Evolutionary conservation across 1,139 yeast genomes (phyloP).

Genomic region (Saccharomyces hybrid): DNA sequence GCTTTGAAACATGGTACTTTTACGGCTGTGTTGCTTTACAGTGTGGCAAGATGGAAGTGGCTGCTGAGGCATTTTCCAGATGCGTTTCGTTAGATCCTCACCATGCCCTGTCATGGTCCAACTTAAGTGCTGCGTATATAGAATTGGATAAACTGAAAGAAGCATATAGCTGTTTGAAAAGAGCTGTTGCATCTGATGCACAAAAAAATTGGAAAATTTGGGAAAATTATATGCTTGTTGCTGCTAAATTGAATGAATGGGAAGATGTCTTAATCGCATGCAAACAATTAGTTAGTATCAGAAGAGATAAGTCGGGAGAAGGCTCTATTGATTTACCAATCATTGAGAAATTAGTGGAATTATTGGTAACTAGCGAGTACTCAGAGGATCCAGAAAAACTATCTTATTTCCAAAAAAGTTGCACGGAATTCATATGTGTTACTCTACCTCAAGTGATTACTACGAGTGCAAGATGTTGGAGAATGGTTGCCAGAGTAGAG

Average conservation of each 20-base stretch:
- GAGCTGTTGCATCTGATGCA: slow-evolving; percentile 66
- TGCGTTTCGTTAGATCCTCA: slow-evolving; percentile 83
- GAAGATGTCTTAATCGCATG: slow-evolving; percentile 74
- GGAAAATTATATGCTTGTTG: slow-evolving; percentile 79
- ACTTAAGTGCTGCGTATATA: slow-evolving; percentile 73
- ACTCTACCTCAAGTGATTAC: slow-evolving; percentile 62
- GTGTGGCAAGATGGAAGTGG: slow-evolving; percentile 58
- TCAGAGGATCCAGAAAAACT: slow-evolving; percentile 31
- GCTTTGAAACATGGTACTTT: slow-evolving; percentile 79
- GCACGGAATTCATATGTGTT: slow-evolving; percentile 61
- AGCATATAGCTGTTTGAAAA: slow-evolving; percentile 75
- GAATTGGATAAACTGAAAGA: slow-evolving; percentile 58
- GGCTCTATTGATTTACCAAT: slow-evolving; percentile 66
- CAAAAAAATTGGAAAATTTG: slow-evolving; percentile 81
- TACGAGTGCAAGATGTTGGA: slow-evolving; percentile 71
- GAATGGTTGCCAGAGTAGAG: slow-evolving; percentile 73
- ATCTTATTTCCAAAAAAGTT: slow-evolving; percentile 54
- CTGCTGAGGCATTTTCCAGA: slow-evolving; percentile 88
- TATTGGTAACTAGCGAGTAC: slow-evolving; percentile 48
- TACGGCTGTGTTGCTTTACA: slow-evolving; percentile 91
- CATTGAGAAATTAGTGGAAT: slow-evolving; percentile 63
- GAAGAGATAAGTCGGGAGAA: slow-evolving; percentile 50
- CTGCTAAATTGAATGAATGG: slow-evolving; percentile 78
- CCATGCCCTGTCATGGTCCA: slow-evolving; percentile 88
- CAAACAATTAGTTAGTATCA: slow-evolving; percentile 49